These are phyloP conservation scores for Fomitopsis serialis DNA, from an alignment of 768 basidiomycete species.

Conservation along the genomic window DNA sequence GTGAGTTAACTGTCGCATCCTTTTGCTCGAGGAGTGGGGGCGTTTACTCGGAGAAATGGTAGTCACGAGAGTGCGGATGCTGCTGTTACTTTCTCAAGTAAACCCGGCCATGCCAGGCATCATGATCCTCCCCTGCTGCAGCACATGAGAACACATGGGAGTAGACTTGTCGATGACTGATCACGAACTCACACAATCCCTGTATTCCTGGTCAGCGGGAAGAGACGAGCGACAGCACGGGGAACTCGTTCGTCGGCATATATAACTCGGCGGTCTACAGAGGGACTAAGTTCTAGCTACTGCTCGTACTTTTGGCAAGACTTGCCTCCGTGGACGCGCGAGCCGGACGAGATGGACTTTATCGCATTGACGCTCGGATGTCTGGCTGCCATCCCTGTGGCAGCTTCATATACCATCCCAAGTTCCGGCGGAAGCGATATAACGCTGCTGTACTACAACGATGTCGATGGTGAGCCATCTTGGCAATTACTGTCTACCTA, in stretches of 20 bases:
- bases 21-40: too few species aligned
- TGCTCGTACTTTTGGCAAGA: neutral
- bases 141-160: neutral
- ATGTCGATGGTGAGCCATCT: conserved; percentile 15
- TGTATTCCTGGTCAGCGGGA: too few species aligned
- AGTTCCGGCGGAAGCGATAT: conserved; percentile 12
- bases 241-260: neutral
- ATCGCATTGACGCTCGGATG: neutral
- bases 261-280: neutral
- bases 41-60: neutral
- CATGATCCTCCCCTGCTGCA: neutral
- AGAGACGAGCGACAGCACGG: too few species aligned
- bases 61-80: neutral
- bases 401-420: neutral
- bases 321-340: neutral
- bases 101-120: neutral
- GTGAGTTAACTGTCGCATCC: too few species aligned
- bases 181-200: neutral
- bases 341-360: neutral
- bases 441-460: conserved; percentile 21
- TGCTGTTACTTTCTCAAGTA: neutral
- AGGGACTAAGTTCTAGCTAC: neutral
- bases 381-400: neutral
- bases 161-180: neutral
- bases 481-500: neutral